These are phyloP conservation scores for Ammopiptanthus mongolicus DNA, from an alignment of 306 rosid genomes.

Conservation along the genomic window DNA sequence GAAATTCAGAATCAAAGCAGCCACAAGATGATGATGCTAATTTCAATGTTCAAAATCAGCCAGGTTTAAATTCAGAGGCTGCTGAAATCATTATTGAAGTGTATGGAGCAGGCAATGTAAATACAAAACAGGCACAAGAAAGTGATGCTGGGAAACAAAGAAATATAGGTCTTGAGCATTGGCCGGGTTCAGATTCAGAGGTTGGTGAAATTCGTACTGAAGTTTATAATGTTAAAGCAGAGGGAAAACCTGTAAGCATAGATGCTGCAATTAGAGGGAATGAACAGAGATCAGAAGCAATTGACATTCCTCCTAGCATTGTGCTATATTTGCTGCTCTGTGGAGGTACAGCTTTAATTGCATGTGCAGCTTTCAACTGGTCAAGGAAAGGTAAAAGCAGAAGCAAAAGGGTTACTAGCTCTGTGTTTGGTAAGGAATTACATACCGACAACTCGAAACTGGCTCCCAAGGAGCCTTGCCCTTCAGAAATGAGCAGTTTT, in stretches of 20 bases:
- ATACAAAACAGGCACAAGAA: background rate
- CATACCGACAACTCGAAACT: slow-evolving; percentile 24
- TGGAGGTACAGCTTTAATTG: slow-evolving; percentile 35
- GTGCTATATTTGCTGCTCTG: slow-evolving; percentile 24
- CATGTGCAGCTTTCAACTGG: slow-evolving; percentile 27
- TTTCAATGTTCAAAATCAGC: background rate
- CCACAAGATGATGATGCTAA: background rate
- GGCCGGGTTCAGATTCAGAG: background rate
- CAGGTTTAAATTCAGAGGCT: background rate
- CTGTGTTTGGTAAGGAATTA: slow-evolving; percentile 21
- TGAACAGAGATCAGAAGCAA: background rate
- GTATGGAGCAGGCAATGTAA: background rate
- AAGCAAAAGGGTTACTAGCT: background rate
- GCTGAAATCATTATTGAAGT: background rate
- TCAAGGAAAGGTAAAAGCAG: slow-evolving; percentile 28
- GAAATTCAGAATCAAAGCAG: background rate
- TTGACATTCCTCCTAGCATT: background rate
- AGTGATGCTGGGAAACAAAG: background rate
- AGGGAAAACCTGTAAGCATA: background rate
- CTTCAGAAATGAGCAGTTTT: slow-evolving; percentile 73
- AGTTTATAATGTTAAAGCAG: background rate
- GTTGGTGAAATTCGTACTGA: background rate
- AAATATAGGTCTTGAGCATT: background rate
- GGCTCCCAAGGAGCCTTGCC: slow-evolving; percentile 40
- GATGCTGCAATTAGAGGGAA: slow-evolving; percentile 17